These are phyloP conservation scores for Pseudopediastrum boryanum DNA, from an alignment of 139 green algal genomes.

Conservation along the genomic window DNA sequence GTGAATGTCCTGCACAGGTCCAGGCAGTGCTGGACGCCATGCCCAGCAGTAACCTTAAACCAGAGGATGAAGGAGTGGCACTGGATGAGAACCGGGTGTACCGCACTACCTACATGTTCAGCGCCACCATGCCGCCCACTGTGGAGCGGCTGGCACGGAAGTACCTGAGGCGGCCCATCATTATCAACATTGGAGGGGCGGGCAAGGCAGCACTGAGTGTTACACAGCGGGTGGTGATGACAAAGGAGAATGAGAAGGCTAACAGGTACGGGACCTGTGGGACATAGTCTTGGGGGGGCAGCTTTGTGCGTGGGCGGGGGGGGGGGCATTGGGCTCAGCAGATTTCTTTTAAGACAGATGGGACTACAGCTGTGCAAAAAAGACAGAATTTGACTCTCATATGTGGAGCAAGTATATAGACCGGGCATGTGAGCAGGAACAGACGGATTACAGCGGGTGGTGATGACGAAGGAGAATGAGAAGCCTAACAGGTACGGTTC, in stretches of 20 bases:
- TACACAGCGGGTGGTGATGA: conserved; percentile 84
- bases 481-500: conserved; percentile 58
- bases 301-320: too few species aligned
- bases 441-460: conserved; percentile 88
- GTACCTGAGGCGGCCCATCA: conserved; percentile 81
- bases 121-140: conserved; percentile 93
- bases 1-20: too few species aligned
- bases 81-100: conserved; percentile 78
- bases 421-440: too few species aligned
- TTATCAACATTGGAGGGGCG: conserved; percentile 91
- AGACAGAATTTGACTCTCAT: too few species aligned
- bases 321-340: too few species aligned
- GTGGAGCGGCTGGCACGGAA: conserved; percentile 92
- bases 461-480: conserved; percentile 86
- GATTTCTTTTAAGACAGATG: too few species aligned
- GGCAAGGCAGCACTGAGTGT: conserved; percentile 90
- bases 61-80: conserved; percentile 81
- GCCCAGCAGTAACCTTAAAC: conserved; percentile 90
- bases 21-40: conserved; percentile 92
- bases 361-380: too few species aligned
- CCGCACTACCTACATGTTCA: conserved; percentile 99
- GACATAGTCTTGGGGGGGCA: too few species aligned
- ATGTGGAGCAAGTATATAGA: too few species aligned
- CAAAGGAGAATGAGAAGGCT: conserved; percentile 88
- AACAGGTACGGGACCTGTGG: conserved; percentile 33